Percentiles rank a stretch among this genome's conserved stretches.
Evolutionary conservation across 1,139 yeast species (phyloP).

Genomic region (Yamadazyma friedrichii): DNA sequence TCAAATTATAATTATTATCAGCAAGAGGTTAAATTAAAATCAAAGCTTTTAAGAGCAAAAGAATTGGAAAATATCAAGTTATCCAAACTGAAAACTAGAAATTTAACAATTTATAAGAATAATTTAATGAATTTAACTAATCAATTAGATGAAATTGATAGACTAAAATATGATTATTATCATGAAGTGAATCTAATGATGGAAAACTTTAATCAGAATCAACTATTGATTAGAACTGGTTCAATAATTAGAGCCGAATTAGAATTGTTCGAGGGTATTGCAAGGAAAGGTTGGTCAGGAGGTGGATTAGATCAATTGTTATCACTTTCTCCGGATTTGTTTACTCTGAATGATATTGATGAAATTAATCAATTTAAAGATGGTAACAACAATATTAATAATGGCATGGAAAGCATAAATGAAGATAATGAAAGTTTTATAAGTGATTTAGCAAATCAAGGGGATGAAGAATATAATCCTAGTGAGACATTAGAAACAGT

Average conservation of each 20-base stretch:
- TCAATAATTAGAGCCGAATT: conserved; percentile 74
- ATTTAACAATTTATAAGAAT: conserved; percentile 61
- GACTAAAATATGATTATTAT: conserved; percentile 72
- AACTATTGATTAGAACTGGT: conserved; percentile 56
- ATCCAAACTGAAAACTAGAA: conserved; percentile 55
- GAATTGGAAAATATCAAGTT: conserved; percentile 58
- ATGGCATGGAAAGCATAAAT: conserved; percentile 9
- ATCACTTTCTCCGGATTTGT: conserved; percentile 53
- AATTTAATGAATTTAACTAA: conserved; percentile 66
- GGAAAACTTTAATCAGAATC: conserved; percentile 40
- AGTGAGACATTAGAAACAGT: conserved; percentile 17
- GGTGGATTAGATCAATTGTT: conserved; percentile 76
- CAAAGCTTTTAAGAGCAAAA: conserved; percentile 49
- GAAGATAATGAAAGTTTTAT: conserved; percentile 11
- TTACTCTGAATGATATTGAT: conserved; percentile 26
- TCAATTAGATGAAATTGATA: conserved; percentile 77
- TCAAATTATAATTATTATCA: conserved; percentile 54
- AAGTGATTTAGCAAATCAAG: conserved; percentile 6
- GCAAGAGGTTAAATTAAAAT: conserved; percentile 48
- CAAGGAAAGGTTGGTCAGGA: conserved; percentile 84
- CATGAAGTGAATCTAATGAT: conserved; percentile 58
- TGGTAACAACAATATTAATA: neutral
- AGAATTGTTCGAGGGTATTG: conserved; percentile 77
- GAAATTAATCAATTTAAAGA: conserved; percentile 10
- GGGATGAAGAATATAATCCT: conserved; percentile 8